Evolutionary conservation across 2,329 filamentous ascomycete species (phyloP), one percentile per base, ranked within the genome.

Genomic region (Capronia americana): DNA sequence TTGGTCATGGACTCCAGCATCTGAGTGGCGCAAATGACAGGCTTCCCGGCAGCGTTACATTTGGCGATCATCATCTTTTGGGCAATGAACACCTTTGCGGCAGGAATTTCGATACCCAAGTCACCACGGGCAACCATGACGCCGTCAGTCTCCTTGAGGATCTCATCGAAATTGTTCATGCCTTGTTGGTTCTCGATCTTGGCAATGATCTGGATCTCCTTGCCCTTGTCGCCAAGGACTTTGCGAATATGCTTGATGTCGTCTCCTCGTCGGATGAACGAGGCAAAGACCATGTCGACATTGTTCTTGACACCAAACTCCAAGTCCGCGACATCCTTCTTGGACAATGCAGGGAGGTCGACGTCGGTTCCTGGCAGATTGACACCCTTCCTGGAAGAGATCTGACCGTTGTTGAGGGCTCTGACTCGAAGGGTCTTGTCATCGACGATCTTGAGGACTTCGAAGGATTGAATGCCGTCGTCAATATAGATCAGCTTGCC

Each of bases 11-110:
- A 97, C 88, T 99, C 95, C 74, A 99, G 88, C 95, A 99, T 99
- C 86, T 99, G 95, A 48, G 95, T 99, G 67, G 95, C 95, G 83
- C 94, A 98, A 80, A 99, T 97, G 80, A 94, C 93, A 73, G 95
- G 95, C 88, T 99, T 99, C 82, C 95, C 95, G 74, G 93, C 93
- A 78, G 97, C 89, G 86, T 99, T 99, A 89, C 95, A 99, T 90
- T 98, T 98, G 83, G 95, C 93, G 82, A 99, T 99, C 88, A 99
- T 93, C 92, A 99, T 99, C 91, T 99, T 99, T 87, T 99, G 95
- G 64, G 95, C 95, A 74, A 96, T 92, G 82, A 99, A 99, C 73
- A 99, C 95, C 86, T 99, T 95, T 71, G 94, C 92, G 69, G 95
- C 94, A 57, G 95, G 94, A 75, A 99, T 99, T 84, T 99, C 95